Evolutionary conservation across 345 rosid species (phyloP), one percentile per base, ranked within the genome.

Genomic region (Conringia planisiliqua): DNA sequence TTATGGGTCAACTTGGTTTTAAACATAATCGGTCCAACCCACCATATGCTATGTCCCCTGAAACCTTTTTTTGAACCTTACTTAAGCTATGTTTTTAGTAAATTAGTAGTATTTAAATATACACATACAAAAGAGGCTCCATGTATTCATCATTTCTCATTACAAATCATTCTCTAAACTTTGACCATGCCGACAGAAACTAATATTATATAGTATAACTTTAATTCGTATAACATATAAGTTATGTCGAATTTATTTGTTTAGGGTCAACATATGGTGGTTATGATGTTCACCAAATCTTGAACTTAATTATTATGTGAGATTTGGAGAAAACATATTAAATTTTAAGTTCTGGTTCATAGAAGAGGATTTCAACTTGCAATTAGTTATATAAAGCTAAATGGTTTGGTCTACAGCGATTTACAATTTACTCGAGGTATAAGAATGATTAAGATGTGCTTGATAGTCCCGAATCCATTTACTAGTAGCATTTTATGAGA

Each of bases 11-110:
- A 48, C 48, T 71, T 47, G 50, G 50, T 47, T 29, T 48, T 60
- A 44, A 71, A 70, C 58, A 70, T 59, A 42, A 70, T 47, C 26
- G 67, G 67, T 61, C 75, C 68, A 71, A 71, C 42, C 60, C 68
- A 60, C 57, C 67, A 71, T 60, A 60, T 60, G 75, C 16, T 47
- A 47, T 47, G 74, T 70, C 74, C 46, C 74, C 74, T 47, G 12
- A 59, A 32, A 59, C 9, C 36, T 58, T 58, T 70, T 12, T 8
- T 55, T 44, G 8, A 29, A 40, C 61, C 48, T 64, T 29, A 50
- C 57, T 32, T 43, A 33, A 58, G 16, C 33, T 30, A 59, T 44
- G 48, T n/a, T 14, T 13, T 20, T 35, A 20, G 30, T 36, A 24
- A 33, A 35, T 20, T 5, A 33, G 42, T 57, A 33, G 35, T 47